These are phyloP conservation scores for Apiotrichum brassicae DNA, from an alignment of 1,284 basidiomycete genomes.

Conservation along the genomic window DNA sequence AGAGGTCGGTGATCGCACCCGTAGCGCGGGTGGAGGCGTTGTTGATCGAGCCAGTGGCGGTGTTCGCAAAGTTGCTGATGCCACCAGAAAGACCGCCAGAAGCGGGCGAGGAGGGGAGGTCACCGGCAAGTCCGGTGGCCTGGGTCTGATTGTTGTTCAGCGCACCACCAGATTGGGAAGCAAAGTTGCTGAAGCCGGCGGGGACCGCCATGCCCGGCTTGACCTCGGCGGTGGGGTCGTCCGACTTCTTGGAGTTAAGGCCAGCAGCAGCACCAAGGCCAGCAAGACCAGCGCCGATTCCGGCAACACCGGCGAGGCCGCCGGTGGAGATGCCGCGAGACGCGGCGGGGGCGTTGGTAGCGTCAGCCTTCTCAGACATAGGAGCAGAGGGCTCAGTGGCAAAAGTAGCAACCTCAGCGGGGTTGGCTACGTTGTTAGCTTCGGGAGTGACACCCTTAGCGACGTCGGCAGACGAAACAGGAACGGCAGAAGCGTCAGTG, in stretches of 20 bases:
- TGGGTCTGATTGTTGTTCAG: background rate
- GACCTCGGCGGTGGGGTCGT: background rate
- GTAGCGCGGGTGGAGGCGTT: background rate
- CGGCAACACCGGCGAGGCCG: background rate
- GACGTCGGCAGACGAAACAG: no score
- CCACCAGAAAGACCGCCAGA: background rate
- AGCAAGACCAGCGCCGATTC: background rate
- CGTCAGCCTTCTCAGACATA: background rate
- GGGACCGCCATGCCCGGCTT: background rate
- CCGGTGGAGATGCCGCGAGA: background rate
- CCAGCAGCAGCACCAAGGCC: background rate
- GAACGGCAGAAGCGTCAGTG: no score
- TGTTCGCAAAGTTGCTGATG: background rate
- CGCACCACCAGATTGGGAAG: background rate
- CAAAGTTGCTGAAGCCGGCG: constrained; percentile 1
- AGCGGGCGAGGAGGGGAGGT: no score
- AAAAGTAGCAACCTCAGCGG: no score
- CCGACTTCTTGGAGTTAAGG: background rate
- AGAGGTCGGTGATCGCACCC: background rate
- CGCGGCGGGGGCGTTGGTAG: background rate
- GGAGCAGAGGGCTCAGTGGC: background rate
- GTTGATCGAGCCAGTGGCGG: background rate
- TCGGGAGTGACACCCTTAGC: no score
- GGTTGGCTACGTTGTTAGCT: background rate
- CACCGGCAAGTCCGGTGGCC: background rate